A percentile compares a stretch with the other conserved stretches of the same genome.
These are phyloP conservation scores for Suillus americanus DNA, from an alignment of 768 basidiomycete genomes.

Conservation along the genomic window DNA sequence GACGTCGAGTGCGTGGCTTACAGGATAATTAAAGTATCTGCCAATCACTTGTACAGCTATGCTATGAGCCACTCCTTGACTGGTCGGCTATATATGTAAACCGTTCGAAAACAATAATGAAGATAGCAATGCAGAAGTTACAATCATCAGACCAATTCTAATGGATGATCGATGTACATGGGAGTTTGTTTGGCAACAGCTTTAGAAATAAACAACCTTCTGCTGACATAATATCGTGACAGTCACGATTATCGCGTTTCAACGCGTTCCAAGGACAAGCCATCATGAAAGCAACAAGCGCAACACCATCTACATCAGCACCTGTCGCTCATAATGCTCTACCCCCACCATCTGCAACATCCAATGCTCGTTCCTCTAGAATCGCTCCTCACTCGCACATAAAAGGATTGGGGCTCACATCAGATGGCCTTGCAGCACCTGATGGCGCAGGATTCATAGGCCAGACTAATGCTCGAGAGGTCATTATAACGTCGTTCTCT, in stretches of 20 bases:
- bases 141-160: background rate
- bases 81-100: background rate
- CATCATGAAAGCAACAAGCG: constrained; percentile 40
- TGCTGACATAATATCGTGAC: constrained; percentile 12
- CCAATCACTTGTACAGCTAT: background rate
- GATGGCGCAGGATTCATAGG: constrained; percentile 89
- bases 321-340: constrained; percentile 74
- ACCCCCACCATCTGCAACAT: constrained; percentile 61
- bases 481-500: constrained; percentile 27
- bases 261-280: background rate
- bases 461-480: constrained; percentile 88
- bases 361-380: constrained; percentile 68
- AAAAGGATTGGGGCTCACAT: constrained; percentile 87
- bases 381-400: constrained; percentile 96
- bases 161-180: background rate
- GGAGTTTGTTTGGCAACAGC: constrained; percentile 7
- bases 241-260: constrained; percentile 2
- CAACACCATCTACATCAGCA: constrained; percentile 46
- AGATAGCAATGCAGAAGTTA: background rate
- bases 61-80: background rate
- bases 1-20: background rate
- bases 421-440: constrained; percentile 74
- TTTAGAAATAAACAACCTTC: constrained; percentile 12
- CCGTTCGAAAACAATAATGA: background rate
- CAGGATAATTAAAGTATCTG: background rate